Conservation (phyloP, 805 yeast genomes). For the Wickerhamiella australiensis region DNA sequence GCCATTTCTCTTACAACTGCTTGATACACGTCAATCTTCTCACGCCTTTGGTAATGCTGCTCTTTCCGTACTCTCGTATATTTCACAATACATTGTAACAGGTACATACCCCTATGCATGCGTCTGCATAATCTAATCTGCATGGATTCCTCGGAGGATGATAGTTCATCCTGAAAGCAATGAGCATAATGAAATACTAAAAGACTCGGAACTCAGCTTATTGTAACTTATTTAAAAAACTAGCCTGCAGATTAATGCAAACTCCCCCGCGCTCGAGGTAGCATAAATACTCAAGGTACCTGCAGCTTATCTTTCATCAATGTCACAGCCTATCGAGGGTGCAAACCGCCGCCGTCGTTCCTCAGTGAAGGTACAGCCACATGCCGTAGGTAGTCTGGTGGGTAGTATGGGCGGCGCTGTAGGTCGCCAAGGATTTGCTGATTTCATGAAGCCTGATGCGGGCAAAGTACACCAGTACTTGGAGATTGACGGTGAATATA, state of each 20-base stretch:
- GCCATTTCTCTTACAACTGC: too few relatives aligned
- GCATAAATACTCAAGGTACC: not conserved
- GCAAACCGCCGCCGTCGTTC: slow-evolving; percentile 2
- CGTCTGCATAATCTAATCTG: not conserved
- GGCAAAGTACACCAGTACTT: slow-evolving; percentile 4
- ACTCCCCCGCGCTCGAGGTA: not conserved
- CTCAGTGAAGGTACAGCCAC: not conserved
- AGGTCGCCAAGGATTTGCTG: slow-evolving; percentile 23
- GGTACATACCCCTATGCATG: not conserved
- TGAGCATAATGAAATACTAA: not conserved
- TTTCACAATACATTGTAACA: too few relatives aligned
- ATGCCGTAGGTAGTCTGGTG: slow-evolving; percentile 6
- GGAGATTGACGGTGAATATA: slow-evolving; percentile 12
- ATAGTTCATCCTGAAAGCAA: not conserved
- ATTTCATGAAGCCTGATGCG: slow-evolving; percentile 13
- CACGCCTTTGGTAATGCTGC: too few relatives aligned
- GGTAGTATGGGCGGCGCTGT: slow-evolving; percentile 21
- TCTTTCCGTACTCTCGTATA: too few relatives aligned
- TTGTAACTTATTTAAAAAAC: too few relatives aligned
- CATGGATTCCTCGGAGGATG: not conserved
- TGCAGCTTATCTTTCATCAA: not conserved
- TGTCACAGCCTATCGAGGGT: not conserved
- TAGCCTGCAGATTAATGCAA: too few relatives aligned
- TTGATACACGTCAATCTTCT: too few relatives aligned
- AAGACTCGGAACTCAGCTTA: too few relatives aligned